Percentiles rank a stretch among this genome's conserved stretches.
phyloP scores from a whole-genome alignment of 2,329 filamentous ascomycete species.

The Fusarium sp. region DNA sequence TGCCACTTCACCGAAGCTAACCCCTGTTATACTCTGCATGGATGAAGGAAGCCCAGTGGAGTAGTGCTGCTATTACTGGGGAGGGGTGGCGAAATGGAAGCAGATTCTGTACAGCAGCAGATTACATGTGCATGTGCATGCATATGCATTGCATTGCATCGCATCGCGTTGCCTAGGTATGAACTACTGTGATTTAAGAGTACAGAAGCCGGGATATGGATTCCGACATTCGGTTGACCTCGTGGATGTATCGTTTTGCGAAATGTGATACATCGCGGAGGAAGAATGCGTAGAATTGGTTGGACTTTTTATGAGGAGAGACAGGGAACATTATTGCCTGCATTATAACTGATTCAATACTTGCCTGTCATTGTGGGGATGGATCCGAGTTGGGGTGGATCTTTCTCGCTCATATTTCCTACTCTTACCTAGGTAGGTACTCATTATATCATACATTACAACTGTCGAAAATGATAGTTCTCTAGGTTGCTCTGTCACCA shows the following conservation, averaged over 20 bases:
- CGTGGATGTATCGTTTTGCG: conserved; percentile 1
- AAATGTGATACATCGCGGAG: conserved; percentile 39
- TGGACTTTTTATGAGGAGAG: neutral
- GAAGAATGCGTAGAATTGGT: conserved; percentile 24
- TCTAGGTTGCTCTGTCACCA: neutral
- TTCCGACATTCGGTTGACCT: neutral
- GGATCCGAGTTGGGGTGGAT: neutral
- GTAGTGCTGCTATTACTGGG: neutral
- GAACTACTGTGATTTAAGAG: neutral
- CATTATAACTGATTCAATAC: neutral
- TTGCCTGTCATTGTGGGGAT: neutral
- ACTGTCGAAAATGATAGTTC: conserved; percentile 2
- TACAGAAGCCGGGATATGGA: neutral
- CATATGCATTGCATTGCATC: conserved; percentile 4
- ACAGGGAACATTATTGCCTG: neutral
- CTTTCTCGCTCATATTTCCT: too few relatives aligned
- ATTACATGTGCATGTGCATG: neutral
- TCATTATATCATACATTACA: too few relatives aligned
- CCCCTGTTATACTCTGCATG: neutral
- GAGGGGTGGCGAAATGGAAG: neutral
- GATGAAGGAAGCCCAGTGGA: neutral
- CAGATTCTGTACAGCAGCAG: neutral
- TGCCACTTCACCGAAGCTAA: neutral
- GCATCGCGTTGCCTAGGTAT: conserved; percentile 2
- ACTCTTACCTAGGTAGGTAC: too few relatives aligned